Evolutionary conservation across 129 eudicot genomes (phyloP).

Genomic region (Tanacetum coccineum): DNA sequence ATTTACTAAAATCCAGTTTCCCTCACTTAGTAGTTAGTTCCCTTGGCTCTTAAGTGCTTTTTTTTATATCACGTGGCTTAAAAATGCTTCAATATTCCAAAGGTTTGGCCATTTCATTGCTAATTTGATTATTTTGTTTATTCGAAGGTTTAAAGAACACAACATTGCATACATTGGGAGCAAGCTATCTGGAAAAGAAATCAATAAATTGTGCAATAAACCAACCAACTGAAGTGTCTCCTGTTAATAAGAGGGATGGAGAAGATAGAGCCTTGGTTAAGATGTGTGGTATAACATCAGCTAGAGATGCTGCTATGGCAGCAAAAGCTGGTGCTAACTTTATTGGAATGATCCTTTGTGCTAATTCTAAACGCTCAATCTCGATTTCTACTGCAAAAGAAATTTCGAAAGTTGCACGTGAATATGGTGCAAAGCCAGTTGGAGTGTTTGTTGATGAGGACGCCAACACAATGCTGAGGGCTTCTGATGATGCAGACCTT

Average conservation of each 20-base stretch:
- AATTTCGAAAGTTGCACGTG: constrained; percentile 70
- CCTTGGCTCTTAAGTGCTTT: neutral
- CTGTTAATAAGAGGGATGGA: constrained; percentile 26
- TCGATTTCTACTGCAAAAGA: constrained; percentile 72
- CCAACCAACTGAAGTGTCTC: constrained; percentile 23
- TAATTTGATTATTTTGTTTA: constrained; percentile 1
- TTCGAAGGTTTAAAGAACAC: constrained; percentile 32
- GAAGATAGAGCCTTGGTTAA: constrained; percentile 60
- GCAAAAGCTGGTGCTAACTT: constrained; percentile 94
- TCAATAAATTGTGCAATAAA: constrained; percentile 12
- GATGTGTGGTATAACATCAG: constrained; percentile 97
- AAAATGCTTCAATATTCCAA: constrained; percentile 2
- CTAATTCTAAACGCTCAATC: constrained; percentile 86
- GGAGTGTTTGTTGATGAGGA: constrained; percentile 97
- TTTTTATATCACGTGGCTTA: neutral
- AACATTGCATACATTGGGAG: constrained; percentile 16
- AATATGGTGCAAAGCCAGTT: constrained; percentile 85
- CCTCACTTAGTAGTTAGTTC: neutral
- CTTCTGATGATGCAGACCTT: constrained; percentile 70
- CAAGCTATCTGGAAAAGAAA: constrained; percentile 23
- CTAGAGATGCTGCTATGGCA: constrained; percentile 92
- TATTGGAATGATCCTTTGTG: constrained; percentile 98
- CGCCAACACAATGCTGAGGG: constrained; percentile 56
- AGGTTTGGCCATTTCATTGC: neutral
- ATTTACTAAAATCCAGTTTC: neutral